Percentiles rank a stretch among this genome's conserved stretches.
These are phyloP conservation scores for Ophiostoma quercus DNA, from an alignment of 2,329 filamentous ascomycete species.

Conservation along the genomic window DNA sequence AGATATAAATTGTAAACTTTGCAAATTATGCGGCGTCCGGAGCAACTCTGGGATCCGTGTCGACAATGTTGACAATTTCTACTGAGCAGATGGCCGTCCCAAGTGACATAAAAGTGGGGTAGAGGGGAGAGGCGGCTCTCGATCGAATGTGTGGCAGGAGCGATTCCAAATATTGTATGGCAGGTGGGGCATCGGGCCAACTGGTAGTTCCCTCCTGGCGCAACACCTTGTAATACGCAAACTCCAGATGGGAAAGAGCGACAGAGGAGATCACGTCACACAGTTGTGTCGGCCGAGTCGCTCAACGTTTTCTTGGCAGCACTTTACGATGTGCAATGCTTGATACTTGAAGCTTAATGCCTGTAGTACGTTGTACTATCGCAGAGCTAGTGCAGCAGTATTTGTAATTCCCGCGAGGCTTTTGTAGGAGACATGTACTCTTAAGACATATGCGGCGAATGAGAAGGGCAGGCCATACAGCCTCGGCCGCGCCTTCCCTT, in stretches of 20 bases:
- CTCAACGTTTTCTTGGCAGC: neutral
- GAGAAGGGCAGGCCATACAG: neutral
- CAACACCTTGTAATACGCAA: neutral
- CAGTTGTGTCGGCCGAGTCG: neutral
- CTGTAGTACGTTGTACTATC: neutral
- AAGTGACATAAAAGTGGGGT: neutral
- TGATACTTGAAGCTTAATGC: neutral
- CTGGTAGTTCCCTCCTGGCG: slow-evolving; percentile 11
- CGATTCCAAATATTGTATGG: slow-evolving; percentile 16
- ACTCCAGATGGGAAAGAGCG: neutral
- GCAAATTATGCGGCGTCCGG: slow-evolving; percentile 3
- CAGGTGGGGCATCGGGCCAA: slow-evolving; percentile 16
- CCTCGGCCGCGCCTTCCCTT: neutral
- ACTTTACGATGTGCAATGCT: neutral
- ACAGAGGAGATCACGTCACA: neutral
- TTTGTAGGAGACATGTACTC: neutral
- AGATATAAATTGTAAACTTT: neutral
- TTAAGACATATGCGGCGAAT: neutral
- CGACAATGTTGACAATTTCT: neutral
- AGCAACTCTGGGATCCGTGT: slow-evolving; percentile 12
- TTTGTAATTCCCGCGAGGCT: neutral
- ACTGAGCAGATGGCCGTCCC: neutral
- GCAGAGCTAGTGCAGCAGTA: neutral
- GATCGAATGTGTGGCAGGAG: neutral
- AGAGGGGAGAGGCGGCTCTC: neutral